phyloP scores from a whole-genome alignment of 1,284 basidiomycete species.

The Abortiporus biennis region DNA sequence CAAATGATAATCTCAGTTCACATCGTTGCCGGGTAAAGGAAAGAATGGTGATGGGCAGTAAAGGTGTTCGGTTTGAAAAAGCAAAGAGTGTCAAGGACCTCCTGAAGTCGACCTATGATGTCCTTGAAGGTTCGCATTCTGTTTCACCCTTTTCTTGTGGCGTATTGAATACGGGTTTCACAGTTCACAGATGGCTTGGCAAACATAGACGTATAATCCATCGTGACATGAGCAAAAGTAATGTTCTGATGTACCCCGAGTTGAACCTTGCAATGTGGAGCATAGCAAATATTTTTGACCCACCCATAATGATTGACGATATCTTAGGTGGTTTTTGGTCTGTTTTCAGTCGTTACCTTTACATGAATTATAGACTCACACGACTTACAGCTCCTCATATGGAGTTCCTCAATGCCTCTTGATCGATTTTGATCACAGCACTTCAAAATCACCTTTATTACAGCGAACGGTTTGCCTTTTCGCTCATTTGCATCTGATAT shows the following conservation, averaged over 20 bases:
- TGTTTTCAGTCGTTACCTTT: not conserved
- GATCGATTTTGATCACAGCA: not conserved
- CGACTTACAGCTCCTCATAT: not conserved
- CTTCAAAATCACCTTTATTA: not conserved
- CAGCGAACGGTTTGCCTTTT: not conserved
- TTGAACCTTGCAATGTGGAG: too few relatives aligned
- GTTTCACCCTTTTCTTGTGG: not conserved
- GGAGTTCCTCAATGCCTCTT: not conserved
- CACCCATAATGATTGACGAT: too few relatives aligned
- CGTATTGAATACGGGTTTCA: not conserved
- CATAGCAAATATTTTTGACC: too few relatives aligned
- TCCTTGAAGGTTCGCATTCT: not conserved
- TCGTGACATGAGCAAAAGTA: not conserved
- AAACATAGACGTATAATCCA: not conserved
- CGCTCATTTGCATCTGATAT: not conserved
- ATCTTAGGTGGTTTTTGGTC: too few relatives aligned
- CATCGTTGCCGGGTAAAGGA: not conserved
- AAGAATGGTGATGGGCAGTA: not conserved
- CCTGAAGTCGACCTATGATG: conserved; percentile 7
- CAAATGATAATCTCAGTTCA: not conserved
- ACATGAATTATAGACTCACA: too few relatives aligned
- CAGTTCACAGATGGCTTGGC: not conserved
- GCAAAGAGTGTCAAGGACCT: not conserved
- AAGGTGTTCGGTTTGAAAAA: not conserved
- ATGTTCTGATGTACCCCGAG: not conserved